Conservation (phyloP, 2,329 filamentous ascomycete genomes). For the Microdochium bolleyi region DNA sequence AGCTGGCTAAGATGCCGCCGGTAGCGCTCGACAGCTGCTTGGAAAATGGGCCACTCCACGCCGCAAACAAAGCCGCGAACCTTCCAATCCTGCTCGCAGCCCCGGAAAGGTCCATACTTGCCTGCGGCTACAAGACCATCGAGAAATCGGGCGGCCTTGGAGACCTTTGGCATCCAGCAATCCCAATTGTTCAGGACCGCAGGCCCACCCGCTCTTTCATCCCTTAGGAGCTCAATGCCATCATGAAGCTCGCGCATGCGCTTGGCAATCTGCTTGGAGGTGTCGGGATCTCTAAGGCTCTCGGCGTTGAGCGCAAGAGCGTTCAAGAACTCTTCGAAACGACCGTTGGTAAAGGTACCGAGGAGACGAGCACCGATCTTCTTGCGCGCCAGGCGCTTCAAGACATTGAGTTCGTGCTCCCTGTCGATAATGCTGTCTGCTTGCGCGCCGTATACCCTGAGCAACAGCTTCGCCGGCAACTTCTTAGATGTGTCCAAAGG, state of each 20-base stretch:
- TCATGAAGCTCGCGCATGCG: constrained; percentile 95
- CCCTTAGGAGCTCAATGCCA: constrained; percentile 75
- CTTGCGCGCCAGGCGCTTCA: constrained; percentile 80
- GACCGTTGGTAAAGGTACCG: constrained; percentile 88
- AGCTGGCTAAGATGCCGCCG: constrained; percentile 62
- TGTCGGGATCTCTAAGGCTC: constrained; percentile 73
- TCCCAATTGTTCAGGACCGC: constrained; percentile 93
- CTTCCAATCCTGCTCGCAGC: constrained; percentile 49
- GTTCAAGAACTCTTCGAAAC: constrained; percentile 92
- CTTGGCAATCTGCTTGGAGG: constrained; percentile 89
- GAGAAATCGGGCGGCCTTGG: constrained; percentile 47
- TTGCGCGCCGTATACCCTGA: constrained; percentile 90
- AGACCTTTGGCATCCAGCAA: constrained; percentile 68
- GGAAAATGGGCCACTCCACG: constrained; percentile 74
- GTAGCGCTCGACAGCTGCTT: constrained; percentile 67
- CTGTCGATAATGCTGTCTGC: constrained; percentile 94
- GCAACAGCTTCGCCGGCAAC: constrained; percentile 60
- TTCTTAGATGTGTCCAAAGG: constrained; percentile 30
- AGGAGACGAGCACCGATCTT: constrained; percentile 87
- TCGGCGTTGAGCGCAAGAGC: constrained; percentile 70
- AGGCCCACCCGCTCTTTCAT: constrained; percentile 71
- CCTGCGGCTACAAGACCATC: constrained; percentile 50
- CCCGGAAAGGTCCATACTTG: constrained; percentile 17
- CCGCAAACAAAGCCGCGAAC: constrained; percentile 72
- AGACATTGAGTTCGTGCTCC: constrained; percentile 78